Evolutionary conservation across 2,329 filamentous ascomycete species (phyloP).

Genomic region (Scedosporium aurantiacum): DNA sequence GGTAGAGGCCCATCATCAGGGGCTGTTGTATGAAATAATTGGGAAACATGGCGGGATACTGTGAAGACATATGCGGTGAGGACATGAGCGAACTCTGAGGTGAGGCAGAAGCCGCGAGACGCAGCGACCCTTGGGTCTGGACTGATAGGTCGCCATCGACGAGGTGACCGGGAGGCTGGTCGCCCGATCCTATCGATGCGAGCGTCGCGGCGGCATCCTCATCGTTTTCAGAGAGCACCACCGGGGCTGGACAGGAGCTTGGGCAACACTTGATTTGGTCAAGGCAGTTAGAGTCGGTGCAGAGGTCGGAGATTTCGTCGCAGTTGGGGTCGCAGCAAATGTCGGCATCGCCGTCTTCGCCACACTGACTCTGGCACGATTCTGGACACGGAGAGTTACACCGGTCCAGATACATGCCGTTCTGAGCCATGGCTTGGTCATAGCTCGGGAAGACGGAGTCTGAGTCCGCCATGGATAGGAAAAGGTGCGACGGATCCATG

Average conservation of each 20-base stretch:
- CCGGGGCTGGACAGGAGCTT: slow-evolving; percentile 7
- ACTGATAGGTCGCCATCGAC: slow-evolving; percentile 7
- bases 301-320: slow-evolving; percentile 22
- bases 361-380: slow-evolving; percentile 24
- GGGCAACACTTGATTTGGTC: slow-evolving; percentile 13
- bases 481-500: slow-evolving; percentile 5
- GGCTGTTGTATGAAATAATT: background rate
- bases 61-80: background rate
- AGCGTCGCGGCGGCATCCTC: slow-evolving; percentile 18
- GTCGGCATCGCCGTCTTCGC: slow-evolving; percentile 18
- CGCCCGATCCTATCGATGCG: slow-evolving; percentile 17
- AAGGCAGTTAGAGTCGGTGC: slow-evolving; percentile 23
- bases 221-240: slow-evolving; percentile 12
- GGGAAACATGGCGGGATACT: background rate
- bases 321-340: slow-evolving; percentile 26
- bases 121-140: slow-evolving; percentile 2
- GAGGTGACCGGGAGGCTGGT: background rate
- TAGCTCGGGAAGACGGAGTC: slow-evolving; percentile 3
- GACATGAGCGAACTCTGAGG: slow-evolving; percentile 4
- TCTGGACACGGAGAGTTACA: slow-evolving; percentile 24
- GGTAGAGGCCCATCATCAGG: slow-evolving; percentile 2
- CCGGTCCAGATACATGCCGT: slow-evolving; percentile 20
- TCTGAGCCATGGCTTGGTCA: slow-evolving; percentile 1
- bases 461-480: background rate
- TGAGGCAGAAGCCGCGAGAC: background rate